Conservation (phyloP, 1,284 basidiomycete species). For the Leucoagaricus sp. region DNA sequence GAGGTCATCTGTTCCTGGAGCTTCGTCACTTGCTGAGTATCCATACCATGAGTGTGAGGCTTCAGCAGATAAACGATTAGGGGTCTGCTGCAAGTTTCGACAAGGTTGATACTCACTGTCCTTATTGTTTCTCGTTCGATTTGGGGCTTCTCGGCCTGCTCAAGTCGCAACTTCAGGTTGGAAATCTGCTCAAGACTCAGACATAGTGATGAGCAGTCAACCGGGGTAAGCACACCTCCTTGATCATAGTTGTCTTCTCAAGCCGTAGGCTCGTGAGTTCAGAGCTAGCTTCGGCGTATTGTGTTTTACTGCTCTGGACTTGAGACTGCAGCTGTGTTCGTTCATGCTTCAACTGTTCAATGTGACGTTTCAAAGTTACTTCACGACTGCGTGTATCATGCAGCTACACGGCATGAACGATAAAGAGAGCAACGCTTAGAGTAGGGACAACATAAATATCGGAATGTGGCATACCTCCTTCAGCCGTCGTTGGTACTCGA, state of each 20-base stretch:
- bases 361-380: neutral
- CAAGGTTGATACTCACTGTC: neutral
- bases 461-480: neutral
- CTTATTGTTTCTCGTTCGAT: neutral
- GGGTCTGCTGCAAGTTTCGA: neutral
- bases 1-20: conserved; percentile 14
- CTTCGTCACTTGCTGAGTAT: conserved; percentile 3
- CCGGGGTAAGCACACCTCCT: neutral
- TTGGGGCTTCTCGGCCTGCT: conserved; percentile 5
- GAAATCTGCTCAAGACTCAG: neutral
- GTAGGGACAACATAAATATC: neutral
- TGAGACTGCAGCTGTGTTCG: conserved; percentile 2
- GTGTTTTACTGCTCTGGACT: neutral
- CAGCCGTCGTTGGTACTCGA: conserved; percentile 29
- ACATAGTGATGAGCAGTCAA: neutral
- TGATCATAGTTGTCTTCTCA: conserved; percentile 4
- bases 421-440: neutral
- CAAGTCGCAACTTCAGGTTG: conserved; percentile 1
- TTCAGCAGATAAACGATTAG: neutral
- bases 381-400: neutral
- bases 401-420: neutral
- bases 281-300: neutral
- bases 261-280: conserved; percentile 1
- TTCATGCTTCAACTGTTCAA: conserved; percentile 8
- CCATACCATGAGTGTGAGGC: neutral